These are phyloP conservation scores for Metschnikowia chrysomelidarum DNA, from an alignment of 805 yeast genomes.

Conservation along the genomic window DNA sequence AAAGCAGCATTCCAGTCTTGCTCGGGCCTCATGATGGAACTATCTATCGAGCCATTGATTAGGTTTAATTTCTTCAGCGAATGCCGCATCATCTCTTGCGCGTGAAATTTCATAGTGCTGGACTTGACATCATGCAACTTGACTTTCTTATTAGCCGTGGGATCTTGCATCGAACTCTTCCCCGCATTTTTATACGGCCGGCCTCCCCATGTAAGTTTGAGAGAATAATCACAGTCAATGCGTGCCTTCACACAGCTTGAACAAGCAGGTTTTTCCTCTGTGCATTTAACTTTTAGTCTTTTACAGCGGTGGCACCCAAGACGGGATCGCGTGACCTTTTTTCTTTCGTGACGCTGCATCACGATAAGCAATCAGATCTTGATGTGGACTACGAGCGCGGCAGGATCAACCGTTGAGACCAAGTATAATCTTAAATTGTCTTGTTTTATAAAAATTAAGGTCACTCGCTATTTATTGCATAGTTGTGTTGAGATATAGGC, in stretches of 20 bases:
- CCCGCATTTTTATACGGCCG: constrained; percentile 53
- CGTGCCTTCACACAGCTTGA: constrained; percentile 49
- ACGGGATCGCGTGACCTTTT: constrained; percentile 45
- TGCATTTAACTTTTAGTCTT: constrained; percentile 63
- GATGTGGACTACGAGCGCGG: no score
- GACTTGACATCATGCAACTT: background rate
- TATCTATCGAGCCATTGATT: no score
- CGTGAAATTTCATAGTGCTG: background rate
- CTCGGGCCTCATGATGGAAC: no score
- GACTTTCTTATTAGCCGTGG: constrained; percentile 11
- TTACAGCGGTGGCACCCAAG: constrained; percentile 64
- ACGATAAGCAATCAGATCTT: no score
- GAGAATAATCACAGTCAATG: constrained; percentile 57
- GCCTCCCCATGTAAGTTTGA: constrained; percentile 74
- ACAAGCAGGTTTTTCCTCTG: constrained; percentile 65
- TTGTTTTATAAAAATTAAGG: no score
- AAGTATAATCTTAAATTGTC: no score
- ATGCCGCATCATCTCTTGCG: background rate
- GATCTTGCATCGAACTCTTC: constrained; percentile 28
- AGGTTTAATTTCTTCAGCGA: no score
- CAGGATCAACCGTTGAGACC: no score
- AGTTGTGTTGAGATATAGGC: no score
- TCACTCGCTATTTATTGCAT: no score
- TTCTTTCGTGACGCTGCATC: constrained; percentile 11
- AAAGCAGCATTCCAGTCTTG: no score